phyloP scores from a whole-genome alignment of 2,329 filamentous ascomycete genomes.

The Berkeleyomyces basicola region DNA sequence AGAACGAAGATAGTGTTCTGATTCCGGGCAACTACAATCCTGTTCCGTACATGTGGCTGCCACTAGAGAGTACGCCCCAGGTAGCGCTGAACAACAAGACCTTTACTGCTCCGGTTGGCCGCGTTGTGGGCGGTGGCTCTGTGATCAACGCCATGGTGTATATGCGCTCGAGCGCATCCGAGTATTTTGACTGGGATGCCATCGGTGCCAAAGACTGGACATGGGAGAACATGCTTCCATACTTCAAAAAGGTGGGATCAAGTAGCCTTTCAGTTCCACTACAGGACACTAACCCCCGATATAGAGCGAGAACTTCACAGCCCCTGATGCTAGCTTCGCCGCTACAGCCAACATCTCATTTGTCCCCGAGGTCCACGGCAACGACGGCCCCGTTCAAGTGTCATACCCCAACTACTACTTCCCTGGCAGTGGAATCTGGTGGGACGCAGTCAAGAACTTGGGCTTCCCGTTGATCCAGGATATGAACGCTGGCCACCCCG shows the following conservation, averaged over 20 bases:
- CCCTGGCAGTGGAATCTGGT: constrained; percentile 25
- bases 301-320: constrained; percentile 15
- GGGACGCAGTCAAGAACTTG: constrained; percentile 35
- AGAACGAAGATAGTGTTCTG: constrained; percentile 18
- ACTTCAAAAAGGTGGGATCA: constrained; percentile 25
- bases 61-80: constrained; percentile 17
- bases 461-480: constrained; percentile 34
- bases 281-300: not conserved
- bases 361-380: constrained; percentile 35
- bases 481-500: constrained; percentile 17
- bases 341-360: constrained; percentile 16
- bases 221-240: constrained; percentile 24
- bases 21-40: constrained; percentile 20
- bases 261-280: not conserved
- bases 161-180: constrained; percentile 22
- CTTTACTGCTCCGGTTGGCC: constrained; percentile 16
- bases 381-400: constrained; percentile 37
- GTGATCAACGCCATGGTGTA: constrained; percentile 26
- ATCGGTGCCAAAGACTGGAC: constrained; percentile 29
- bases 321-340: constrained; percentile 10
- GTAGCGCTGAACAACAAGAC: constrained; percentile 17
- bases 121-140: constrained; percentile 25
- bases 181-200: constrained; percentile 28
- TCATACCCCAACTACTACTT: constrained; percentile 20
- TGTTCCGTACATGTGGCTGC: constrained; percentile 19